Conservation (phyloP, 306 rosid species). For the Hylodesmum podocarpum region DNA sequence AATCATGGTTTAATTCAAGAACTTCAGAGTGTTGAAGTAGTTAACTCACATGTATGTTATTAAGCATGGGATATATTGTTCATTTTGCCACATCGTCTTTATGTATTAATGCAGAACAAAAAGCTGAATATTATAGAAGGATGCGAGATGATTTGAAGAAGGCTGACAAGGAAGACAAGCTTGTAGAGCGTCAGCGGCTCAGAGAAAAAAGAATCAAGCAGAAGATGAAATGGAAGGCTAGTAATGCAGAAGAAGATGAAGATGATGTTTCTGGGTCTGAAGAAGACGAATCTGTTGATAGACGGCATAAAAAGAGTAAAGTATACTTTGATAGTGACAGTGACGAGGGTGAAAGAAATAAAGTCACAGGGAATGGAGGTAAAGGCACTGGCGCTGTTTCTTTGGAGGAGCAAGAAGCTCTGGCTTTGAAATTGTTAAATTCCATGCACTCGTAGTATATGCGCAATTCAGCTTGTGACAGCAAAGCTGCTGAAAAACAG, state of each 20-base stretch:
- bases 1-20: slow-evolving; percentile 11
- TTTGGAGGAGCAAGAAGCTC: slow-evolving; percentile 70
- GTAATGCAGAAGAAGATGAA: slow-evolving; percentile 39
- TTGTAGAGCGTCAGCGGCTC: slow-evolving; percentile 61
- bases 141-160: slow-evolving; percentile 71
- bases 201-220: slow-evolving; percentile 65
- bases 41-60: neutral
- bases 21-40: neutral
- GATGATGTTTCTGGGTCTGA: slow-evolving; percentile 55
- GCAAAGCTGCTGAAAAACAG: neutral
- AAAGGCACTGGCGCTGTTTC: slow-evolving; percentile 33
- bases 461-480: neutral
- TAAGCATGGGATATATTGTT: neutral
- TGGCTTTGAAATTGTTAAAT: slow-evolving; percentile 72
- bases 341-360: slow-evolving; percentile 52
- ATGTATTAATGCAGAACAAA: slow-evolving; percentile 50
- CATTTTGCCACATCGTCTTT: neutral
- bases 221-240: slow-evolving; percentile 72
- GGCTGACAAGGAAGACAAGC: slow-evolving; percentile 82
- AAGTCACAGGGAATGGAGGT: slow-evolving; percentile 23
- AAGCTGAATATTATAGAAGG: slow-evolving; percentile 64
- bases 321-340: slow-evolving; percentile 54
- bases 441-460: slow-evolving; percentile 59
- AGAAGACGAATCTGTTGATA: slow-evolving; percentile 35
- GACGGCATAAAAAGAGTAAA: slow-evolving; percentile 55